Base-by-base conservation (phyloP, 2,329 filamentous ascomycete genomes). In the Pseudocercospora fuligena region DNA sequence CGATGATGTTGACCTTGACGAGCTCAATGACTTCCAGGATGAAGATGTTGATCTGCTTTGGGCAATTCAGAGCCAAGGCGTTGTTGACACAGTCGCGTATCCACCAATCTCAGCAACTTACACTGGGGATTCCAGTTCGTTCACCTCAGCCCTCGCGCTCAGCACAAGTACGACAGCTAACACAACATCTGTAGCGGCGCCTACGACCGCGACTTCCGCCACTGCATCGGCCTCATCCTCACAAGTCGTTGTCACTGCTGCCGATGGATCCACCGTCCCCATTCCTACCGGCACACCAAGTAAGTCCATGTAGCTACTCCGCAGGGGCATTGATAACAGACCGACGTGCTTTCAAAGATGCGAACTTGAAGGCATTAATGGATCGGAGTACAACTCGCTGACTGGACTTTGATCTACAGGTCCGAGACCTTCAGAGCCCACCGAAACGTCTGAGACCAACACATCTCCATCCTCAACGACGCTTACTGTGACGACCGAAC, bases 31-130 rank as follows among this genome's bases (percentile, higher is more conserved):
- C 19, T 51, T 58, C 25, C n/a, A 57, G 9, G 51, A 53, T 27
- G 64, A 54, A 16, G 46, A 25, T 5, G 65, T 57, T 12, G 62
- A 63, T 21, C 23, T 61, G 40, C 31, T 47, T 9, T 66, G 65
- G 65, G 60, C 65, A 0, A 66, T 66, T 19, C 56, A 57, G 7
- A 66, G 54, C 8, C 43, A 61, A 29, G 61, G 61, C 25, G 25
- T 31, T 2, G 47, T 66, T 16, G 57, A 66, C 12, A 29, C 46
- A 19, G 36, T 47, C 11, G 43, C 56, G n/a, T 66, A 60, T 16
- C 60, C 65, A 21, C 51, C 65, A n/a, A 25, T 58, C 7, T 58
- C 54, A 4, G 54, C 54, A 19, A 40, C 54, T 40, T 40, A 58
- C n/a, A 58, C 31, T 19, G 54, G 16, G 23, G 16, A 29, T 5